phyloP scores from a whole-genome alignment of 2,329 filamentous ascomycete genomes.

The Penicillium frequentans region DNA sequence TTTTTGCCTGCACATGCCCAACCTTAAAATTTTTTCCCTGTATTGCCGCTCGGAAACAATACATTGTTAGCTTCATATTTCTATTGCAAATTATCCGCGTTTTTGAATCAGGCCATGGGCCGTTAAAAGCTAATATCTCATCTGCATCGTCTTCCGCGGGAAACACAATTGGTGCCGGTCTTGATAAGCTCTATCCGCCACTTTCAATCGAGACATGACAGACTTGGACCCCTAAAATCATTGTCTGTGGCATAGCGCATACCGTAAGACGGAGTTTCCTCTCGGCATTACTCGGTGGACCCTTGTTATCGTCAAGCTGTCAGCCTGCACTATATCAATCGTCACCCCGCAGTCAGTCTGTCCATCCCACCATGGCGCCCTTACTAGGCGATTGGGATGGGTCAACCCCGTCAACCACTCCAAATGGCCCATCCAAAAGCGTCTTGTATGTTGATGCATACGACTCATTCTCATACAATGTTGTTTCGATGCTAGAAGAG shows the following conservation, averaged over 20 bases:
- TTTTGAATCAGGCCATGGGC: background rate
- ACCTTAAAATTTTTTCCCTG: slow-evolving; percentile 19
- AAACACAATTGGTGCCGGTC: background rate
- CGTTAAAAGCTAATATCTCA: background rate
- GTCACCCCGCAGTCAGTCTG: background rate
- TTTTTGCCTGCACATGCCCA: slow-evolving; percentile 21
- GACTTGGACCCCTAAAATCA: background rate
- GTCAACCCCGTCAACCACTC: background rate
- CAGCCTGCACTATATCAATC: background rate
- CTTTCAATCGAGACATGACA: background rate
- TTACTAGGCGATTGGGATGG: slow-evolving; percentile 28
- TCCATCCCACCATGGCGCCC: slow-evolving; percentile 27
- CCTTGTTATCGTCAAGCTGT: background rate
- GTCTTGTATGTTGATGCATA: slow-evolving; percentile 94
- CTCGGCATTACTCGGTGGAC: background rate
- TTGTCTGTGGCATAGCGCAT: background rate
- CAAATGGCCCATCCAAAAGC: slow-evolving; percentile 16
- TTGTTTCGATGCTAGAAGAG: slow-evolving; percentile 75
- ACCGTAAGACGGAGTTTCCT: background rate
- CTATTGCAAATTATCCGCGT: background rate
- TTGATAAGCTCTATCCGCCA: slow-evolving; percentile 4
- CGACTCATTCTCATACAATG: slow-evolving; percentile 96
- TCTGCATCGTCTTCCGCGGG: background rate
- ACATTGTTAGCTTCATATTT: background rate
- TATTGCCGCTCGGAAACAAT: background rate